Evolutionary conservation across 2,329 filamentous ascomycete genomes (phyloP).

Genomic region (Ilyonectria destructans): DNA sequence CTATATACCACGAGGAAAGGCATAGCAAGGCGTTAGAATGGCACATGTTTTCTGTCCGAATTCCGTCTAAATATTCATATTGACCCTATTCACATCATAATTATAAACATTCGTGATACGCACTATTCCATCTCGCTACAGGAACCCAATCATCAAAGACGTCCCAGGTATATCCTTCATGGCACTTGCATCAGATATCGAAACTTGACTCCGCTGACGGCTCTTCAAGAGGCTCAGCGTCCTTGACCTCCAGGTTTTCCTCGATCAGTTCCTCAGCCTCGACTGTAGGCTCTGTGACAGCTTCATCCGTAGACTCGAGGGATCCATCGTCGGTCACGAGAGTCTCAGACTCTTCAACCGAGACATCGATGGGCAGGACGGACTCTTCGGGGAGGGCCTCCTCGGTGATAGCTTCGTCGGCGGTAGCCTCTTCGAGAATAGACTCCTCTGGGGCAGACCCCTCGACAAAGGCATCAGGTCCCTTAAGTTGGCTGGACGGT

Average conservation of each 20-base stretch:
- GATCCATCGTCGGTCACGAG: background rate
- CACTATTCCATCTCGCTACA: conserved; percentile 41
- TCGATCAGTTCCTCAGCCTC: conserved; percentile 15
- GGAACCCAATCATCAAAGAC: conserved; percentile 42
- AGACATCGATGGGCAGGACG: conserved; percentile 21
- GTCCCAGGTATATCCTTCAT: conserved; percentile 50
- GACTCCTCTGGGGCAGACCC: background rate
- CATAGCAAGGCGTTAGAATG: conserved; percentile 26
- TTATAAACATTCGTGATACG: conserved; percentile 45
- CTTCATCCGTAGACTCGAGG: conserved; percentile 3
- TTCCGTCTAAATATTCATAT: conserved; percentile 15
- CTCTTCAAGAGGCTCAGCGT: conserved; percentile 1
- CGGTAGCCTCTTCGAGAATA: conserved; percentile 1
- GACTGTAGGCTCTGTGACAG: conserved; percentile 5
- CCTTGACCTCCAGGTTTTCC: conserved; percentile 16
- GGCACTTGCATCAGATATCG: conserved; percentile 47
- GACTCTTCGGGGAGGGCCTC: background rate
- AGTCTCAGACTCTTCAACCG: conserved; percentile 13
- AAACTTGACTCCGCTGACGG: conserved; percentile 31
- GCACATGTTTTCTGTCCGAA: conserved; percentile 21
- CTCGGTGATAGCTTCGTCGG: background rate
- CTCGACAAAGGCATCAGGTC: background rate
- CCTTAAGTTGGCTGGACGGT: background rate
- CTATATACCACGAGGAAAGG: conserved; percentile 15
- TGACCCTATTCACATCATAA: conserved; percentile 30